Conservation (phyloP, 768 basidiomycete genomes). For the Gloeophyllum trabeum region DNA sequence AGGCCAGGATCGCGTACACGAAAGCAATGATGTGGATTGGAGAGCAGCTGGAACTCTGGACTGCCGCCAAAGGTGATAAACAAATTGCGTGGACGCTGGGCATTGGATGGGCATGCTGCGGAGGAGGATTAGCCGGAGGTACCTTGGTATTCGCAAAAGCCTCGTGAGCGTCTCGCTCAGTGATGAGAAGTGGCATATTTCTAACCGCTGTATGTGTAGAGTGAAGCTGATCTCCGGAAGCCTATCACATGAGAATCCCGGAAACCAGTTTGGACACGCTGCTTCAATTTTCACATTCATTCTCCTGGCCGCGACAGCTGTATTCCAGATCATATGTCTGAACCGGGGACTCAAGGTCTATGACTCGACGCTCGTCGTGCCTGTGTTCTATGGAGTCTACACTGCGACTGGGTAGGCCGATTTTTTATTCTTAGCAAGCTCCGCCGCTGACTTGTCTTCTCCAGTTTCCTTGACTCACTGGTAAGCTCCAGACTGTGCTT, state of each 20-base stretch:
- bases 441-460: neutral
- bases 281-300: constrained; percentile 71
- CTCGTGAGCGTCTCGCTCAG: constrained; percentile 30
- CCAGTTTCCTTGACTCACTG: constrained; percentile 51
- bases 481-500: constrained; percentile 1
- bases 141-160: constrained; percentile 81
- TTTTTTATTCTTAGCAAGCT: neutral
- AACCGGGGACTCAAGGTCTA: constrained; percentile 87
- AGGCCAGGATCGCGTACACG: constrained; percentile 16
- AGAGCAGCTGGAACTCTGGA: constrained; percentile 63
- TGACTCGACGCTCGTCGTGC: constrained; percentile 85
- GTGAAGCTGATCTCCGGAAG: constrained; percentile 72
- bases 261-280: constrained; percentile 79
- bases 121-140: constrained; percentile 83
- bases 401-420: constrained; percentile 62
- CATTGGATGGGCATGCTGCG: constrained; percentile 89
- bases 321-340: constrained; percentile 84
- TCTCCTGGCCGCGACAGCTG: constrained; percentile 55
- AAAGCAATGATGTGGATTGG: constrained; percentile 22
- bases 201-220: constrained; percentile 22
- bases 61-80: constrained; percentile 71
- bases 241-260: constrained; percentile 68
- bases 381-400: constrained; percentile 90
- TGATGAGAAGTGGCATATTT: constrained; percentile 1
- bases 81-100: constrained; percentile 86